Evolutionary conservation across 192 early-diverging fungal species (phyloP).

Genomic region (Diversispora eburnea): DNA sequence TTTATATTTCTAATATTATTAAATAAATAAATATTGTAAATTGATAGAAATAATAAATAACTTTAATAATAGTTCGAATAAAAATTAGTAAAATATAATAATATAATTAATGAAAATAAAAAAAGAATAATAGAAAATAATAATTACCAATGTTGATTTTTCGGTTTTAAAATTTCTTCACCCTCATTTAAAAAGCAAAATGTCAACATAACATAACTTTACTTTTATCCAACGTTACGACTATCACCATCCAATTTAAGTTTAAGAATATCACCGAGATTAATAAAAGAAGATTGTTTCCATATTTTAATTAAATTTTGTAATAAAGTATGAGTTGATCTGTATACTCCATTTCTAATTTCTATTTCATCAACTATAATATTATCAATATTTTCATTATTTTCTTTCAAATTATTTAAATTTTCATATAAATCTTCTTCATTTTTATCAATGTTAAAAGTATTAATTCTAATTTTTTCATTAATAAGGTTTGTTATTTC

Average conservation of each 20-base stretch:
- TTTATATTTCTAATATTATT: too few species aligned
- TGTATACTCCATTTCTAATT: neutral
- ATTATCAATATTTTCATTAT: neutral
- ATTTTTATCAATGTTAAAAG: neutral
- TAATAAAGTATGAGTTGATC: neutral
- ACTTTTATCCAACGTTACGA: neutral
- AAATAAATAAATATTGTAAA: too few species aligned
- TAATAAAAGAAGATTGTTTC: neutral
- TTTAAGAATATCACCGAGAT: neutral
- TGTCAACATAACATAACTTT: neutral
- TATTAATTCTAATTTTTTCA: neutral
- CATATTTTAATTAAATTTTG: neutral
- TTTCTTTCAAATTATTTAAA: neutral
- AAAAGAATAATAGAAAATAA: neutral
- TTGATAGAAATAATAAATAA: too few species aligned
- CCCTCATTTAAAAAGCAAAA: slow-evolving; percentile 3
- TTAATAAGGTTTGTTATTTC: neutral
- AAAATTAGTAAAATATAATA: too few species aligned
- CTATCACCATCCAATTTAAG: neutral
- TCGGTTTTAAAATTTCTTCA: neutral
- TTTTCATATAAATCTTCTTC: neutral
- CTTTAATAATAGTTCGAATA: too few species aligned
- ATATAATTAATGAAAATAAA: neutral
- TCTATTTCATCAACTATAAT: neutral
- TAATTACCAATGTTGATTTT: neutral